Conservation (phyloP, 2,329 filamentous ascomycete genomes). For the Esteya vermicola region DNA sequence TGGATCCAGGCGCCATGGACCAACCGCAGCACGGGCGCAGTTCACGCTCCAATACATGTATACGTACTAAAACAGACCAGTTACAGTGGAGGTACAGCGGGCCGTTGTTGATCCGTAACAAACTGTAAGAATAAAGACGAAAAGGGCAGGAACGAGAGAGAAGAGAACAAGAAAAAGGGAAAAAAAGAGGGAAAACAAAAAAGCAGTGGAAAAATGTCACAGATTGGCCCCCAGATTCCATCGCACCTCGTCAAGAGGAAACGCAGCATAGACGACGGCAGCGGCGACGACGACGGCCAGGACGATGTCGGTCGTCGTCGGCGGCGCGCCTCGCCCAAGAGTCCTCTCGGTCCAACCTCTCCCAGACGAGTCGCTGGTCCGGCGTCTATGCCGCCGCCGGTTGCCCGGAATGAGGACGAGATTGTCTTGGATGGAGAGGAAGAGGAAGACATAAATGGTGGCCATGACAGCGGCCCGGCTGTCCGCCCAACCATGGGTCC, state of each 20-base stretch:
- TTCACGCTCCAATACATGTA: too few relatives aligned
- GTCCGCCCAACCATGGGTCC: constrained; percentile 15
- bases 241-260: constrained; percentile 52
- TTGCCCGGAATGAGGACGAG: constrained; percentile 22
- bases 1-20: too few relatives aligned
- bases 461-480: constrained; percentile 10
- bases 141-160: not conserved
- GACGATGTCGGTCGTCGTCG: not conserved
- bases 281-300: constrained; percentile 18
- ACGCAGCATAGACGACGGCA: constrained; percentile 32
- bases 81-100: not conserved
- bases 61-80: too few relatives aligned
- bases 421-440: too few relatives aligned
- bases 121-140: not conserved
- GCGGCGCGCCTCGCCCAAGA: not conserved
- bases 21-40: too few relatives aligned
- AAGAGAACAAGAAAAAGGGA: not conserved
- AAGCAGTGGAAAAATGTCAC: constrained; percentile 35
- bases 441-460: constrained; percentile 20
- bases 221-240: constrained; percentile 57
- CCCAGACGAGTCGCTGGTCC: constrained; percentile 12
- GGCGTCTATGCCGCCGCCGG: constrained; percentile 9
- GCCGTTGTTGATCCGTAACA: constrained; percentile 7
- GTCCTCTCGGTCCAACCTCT: not conserved
- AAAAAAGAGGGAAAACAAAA: not conserved